Conservation (phyloP, 495 filamentous ascomycete species). For the Penicillium lividum region DNA sequence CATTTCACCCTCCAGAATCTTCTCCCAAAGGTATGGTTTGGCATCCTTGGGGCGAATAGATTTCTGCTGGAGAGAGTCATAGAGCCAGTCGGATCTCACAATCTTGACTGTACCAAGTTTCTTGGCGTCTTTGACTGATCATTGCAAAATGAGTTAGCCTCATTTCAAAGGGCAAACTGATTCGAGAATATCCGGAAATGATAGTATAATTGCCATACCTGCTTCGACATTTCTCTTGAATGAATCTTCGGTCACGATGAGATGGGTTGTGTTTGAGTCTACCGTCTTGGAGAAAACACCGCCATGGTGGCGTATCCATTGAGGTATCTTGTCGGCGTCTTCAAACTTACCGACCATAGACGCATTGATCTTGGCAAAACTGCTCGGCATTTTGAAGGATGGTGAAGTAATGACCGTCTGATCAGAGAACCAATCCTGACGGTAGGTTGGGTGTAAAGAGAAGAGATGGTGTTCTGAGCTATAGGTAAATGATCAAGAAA, state of each 20-base stretch:
- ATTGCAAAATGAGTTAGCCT: not conserved
- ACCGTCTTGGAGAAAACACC: constrained; percentile 47
- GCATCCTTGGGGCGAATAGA: constrained; percentile 37
- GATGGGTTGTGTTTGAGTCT: constrained; percentile 53
- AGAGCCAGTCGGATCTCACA: constrained; percentile 64
- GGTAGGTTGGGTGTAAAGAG: not conserved
- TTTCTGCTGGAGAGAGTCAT: constrained; percentile 48
- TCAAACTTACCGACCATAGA: constrained; percentile 44
- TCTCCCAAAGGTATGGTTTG: constrained; percentile 46
- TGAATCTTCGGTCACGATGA: constrained; percentile 55
- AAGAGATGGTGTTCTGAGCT: not conserved
- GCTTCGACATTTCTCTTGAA: constrained; percentile 45
- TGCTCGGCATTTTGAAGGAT: constrained; percentile 31
- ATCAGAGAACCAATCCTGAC: not conserved
- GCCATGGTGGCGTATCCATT: constrained; percentile 57
- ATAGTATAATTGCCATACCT: constrained; percentile 35
- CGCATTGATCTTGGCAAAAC: constrained; percentile 30
- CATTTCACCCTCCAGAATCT: constrained; percentile 30
- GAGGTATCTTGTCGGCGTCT: constrained; percentile 44
- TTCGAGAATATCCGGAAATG: not conserved
- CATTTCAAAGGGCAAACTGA: not conserved
- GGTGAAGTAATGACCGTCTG: not conserved
- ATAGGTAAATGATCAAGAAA: not conserved
- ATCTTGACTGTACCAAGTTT: constrained; percentile 46
- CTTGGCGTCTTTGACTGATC: constrained; percentile 46